Conservation (phyloP, 179 eudicot genomes). For the Vitellaria paradoxa region DNA sequence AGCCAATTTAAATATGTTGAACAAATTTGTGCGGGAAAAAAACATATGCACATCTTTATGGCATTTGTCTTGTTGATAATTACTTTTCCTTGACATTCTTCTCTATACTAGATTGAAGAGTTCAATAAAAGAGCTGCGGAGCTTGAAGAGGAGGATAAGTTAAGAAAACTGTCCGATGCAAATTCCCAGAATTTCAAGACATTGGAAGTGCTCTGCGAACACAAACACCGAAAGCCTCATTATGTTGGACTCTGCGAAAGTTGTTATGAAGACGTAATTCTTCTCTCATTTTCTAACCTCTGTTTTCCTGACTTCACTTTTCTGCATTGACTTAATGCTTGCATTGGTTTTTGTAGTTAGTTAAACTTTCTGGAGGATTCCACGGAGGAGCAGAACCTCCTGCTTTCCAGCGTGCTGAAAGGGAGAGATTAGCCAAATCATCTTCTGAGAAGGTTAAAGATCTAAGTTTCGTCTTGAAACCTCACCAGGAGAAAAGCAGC, state of each 20-base stretch:
- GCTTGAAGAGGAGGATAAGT: conserved; percentile 21
- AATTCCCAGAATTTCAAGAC: conserved; percentile 12
- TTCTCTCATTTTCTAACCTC: conserved; percentile 3
- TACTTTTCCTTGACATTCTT: neutral
- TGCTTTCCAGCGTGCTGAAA: conserved; percentile 70
- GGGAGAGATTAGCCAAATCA: conserved; percentile 35
- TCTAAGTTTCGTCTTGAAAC: neutral
- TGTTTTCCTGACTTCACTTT: neutral
- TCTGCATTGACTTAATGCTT: conserved; percentile 8
- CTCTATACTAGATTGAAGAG: conserved; percentile 43
- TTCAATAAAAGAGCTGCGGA: conserved; percentile 39
- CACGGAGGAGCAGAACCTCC: conserved; percentile 63
- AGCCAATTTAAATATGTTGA: neutral
- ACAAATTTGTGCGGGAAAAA: too few relatives aligned
- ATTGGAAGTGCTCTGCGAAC: conserved; percentile 51
- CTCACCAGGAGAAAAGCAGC: neutral
- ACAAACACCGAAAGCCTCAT: conserved; percentile 35
- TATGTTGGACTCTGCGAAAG: conserved; percentile 51
- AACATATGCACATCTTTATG: neutral
- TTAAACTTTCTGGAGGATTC: conserved; percentile 50
- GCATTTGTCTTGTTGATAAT: neutral
- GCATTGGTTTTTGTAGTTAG: conserved; percentile 33
- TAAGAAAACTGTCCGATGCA: conserved; percentile 11
- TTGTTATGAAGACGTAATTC: conserved; percentile 44
- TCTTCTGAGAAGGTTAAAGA: conserved; percentile 8